phyloP scores from a whole-genome alignment of 805 yeast species.

The Wickerhamomyces kurtzmanii region DNA sequence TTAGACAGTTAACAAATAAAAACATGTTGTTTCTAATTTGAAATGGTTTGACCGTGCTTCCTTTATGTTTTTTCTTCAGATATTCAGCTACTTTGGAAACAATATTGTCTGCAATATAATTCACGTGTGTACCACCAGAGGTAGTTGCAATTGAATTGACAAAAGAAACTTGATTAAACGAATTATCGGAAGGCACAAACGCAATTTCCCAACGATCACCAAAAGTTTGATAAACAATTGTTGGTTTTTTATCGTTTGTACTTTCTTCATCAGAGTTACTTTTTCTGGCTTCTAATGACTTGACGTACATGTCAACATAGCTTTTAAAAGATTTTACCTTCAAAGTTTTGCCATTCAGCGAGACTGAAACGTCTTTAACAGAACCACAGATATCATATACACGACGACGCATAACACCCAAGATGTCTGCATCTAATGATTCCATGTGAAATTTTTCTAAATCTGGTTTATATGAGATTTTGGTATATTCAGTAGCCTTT shows the following conservation, averaged over 20 bases:
- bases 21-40: conserved; percentile 90
- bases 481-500: conserved; percentile 69
- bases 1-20: conserved; percentile 79
- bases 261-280: conserved; percentile 17
- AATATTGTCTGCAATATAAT: conserved; percentile 75
- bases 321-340: conserved; percentile 69
- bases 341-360: conserved; percentile 63
- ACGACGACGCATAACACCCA: conserved; percentile 83
- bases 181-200: conserved; percentile 84
- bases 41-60: conserved; percentile 70
- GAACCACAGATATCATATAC: conserved; percentile 95
- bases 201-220: conserved; percentile 95
- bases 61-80: conserved; percentile 57
- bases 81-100: conserved; percentile 66
- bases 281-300: conserved; percentile 48
- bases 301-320: conserved; percentile 84
- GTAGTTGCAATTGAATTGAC: conserved; percentile 98
- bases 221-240: conserved; percentile 69
- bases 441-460: conserved; percentile 77
- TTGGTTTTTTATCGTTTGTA: conserved; percentile 33
- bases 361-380: conserved; percentile 71
- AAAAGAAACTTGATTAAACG: conserved; percentile 89
- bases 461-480: conserved; percentile 84
- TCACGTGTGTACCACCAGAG: conserved; percentile 93
- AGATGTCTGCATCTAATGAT: conserved; percentile 69